Base-by-base conservation (phyloP, 129 eudicot species). In the Artemisia tridentata region DNA sequence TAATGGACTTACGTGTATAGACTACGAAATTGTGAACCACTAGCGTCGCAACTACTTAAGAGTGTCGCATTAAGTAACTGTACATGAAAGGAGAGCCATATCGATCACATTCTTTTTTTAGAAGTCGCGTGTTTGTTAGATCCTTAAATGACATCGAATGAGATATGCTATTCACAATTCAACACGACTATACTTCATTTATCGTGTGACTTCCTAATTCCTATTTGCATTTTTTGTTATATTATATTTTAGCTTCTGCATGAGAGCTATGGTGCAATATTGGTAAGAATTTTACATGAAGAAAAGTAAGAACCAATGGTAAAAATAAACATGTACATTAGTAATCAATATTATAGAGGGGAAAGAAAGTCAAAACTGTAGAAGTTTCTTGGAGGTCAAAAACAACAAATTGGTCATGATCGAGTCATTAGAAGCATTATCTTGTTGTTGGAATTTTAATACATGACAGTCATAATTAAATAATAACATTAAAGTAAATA, bases 261-360 rank as follows among this genome's bases (percentile, higher is more conserved):
- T 34, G 31, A 63, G 63, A 61, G 16, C 70, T 70, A 62, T 61
- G 75, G 58, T 77, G 71, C 62, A 77, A 77, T 76, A 69, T 69
- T 41, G 81, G 75, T 75, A 58, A 72, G 75, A 68, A 49, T 61
- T 76, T 76, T 68, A 12, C 56, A 38, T 52, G 55, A 11, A 47
- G 53, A 47, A 57, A 67, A 48, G 47, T 23, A 68, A 76, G 11
- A 75, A 46, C 57, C 73, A 57, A 25, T 15, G 1, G 51, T 67
- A 19, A 27, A 11, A 31, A 16, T 25, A 27, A 34, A 38, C 45
- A 38, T 38, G 45, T 34, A 34, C 41, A 47, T 13, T 56, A 38
- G 5, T 54, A 72, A 59, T 16, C 29, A 17, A 21, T 17, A 14
- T 63, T 63, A n/a, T 15, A 10, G 46, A 18, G 2, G 7, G 13